These are phyloP conservation scores for Meyerozyma smithsonii DNA, from an alignment of 1,139 yeast species.

Conservation along the genomic window DNA sequence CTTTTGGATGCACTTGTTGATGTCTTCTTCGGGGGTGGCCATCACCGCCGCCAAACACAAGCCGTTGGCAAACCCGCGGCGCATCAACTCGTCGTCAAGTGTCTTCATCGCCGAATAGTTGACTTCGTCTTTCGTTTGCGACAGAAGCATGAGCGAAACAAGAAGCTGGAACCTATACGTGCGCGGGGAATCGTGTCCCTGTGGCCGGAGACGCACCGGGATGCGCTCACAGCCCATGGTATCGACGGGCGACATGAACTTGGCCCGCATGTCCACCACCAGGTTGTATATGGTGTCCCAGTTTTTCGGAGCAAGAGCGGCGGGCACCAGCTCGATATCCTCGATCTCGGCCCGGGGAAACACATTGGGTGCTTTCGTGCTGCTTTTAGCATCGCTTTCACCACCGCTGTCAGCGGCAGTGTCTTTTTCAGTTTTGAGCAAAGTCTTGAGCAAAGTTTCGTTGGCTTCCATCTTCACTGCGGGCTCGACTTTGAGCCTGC, in stretches of 20 bases:
- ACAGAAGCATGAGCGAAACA: constrained; percentile 77
- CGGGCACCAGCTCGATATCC: background rate
- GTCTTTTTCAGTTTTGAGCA: background rate
- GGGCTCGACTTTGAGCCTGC: background rate
- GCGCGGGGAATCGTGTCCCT: constrained; percentile 23
- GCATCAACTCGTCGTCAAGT: constrained; percentile 44
- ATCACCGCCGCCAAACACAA: constrained; percentile 29
- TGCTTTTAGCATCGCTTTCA: background rate
- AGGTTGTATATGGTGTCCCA: constrained; percentile 56
- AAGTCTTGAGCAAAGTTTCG: background rate
- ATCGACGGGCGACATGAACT: constrained; percentile 77
- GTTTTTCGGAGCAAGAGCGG: constrained; percentile 31
- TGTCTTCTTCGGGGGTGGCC: constrained; percentile 47
- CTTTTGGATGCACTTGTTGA: constrained; percentile 64
- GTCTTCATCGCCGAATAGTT: constrained; percentile 68
- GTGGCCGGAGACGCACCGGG: constrained; percentile 33
- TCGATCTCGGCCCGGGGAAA: background rate
- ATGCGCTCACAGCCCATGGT: constrained; percentile 81
- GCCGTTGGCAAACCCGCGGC: constrained; percentile 26
- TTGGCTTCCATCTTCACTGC: background rate
- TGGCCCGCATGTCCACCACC: constrained; percentile 61
- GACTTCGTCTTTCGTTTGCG: constrained; percentile 90
- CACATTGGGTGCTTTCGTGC: background rate
- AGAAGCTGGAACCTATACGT: constrained; percentile 68
- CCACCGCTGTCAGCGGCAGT: background rate